Evolutionary conservation across 1,284 basidiomycete genomes (phyloP), one percentile per base, ranked within the genome.

Genomic region (Tylopilus sp.): DNA sequence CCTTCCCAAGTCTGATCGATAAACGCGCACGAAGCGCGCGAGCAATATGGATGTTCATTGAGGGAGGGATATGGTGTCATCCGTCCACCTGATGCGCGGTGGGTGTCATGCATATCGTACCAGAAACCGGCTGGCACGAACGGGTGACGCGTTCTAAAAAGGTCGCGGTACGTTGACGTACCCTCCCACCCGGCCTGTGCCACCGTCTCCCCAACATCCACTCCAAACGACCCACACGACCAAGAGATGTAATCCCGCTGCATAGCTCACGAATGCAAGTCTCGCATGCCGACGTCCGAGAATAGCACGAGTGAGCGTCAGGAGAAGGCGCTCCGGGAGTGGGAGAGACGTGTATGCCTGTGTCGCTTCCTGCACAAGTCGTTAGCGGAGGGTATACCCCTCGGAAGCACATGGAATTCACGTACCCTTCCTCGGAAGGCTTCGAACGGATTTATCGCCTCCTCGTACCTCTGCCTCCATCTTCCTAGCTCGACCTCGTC

Each of bases 381-480:
- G 15, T 35, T 49, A 46, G 33, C 18, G n/a, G 26, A 30, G 15
- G 2, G 17, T 5, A 12, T 7, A 3, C 18, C 0, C 28, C 7
- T 12, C 26, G 26, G 26, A 26, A 24, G 10, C n/a, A 33, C 28
- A 29, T 2, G 14, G 51, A 10, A 29, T 11, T 2, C n/a, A 80
- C 91, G 63, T 62, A 94, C 94, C 64, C 91, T 77, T 4, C 94
- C 94, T 53, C 93, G 83, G 77, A 99, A 98, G 4, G 89, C 91
- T 68, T 97, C 93, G 67, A 98, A 99, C 0, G 95, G 95, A 64
- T 99, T 97, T 82, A 98, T 91, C 42, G 88, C 82, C 67, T 96
- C 91, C 66, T 99, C 94, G 65, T 98, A 98, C 65, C 91, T 81
- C 54, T 87, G 81, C 48, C 88, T 83, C 69, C 98, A 99, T 65